These are phyloP conservation scores for Geotrichum cucujoidarum DNA, from an alignment of 1,139 yeast genomes.

Conservation along the genomic window DNA sequence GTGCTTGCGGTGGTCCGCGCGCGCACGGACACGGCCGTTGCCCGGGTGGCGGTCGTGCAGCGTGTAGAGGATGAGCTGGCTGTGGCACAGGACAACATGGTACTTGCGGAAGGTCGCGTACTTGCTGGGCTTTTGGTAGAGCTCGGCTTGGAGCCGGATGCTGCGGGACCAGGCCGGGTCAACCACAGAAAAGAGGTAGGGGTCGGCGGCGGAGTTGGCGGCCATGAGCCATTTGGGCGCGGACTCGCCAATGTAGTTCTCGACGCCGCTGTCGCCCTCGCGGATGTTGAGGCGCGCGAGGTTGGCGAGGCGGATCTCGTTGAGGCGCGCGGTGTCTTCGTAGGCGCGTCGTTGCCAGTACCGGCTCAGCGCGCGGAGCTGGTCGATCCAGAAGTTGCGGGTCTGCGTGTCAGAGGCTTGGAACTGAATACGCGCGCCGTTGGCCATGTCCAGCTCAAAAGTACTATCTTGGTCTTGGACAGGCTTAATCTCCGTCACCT, in stretches of 20 bases:
- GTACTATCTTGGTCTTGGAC: slow-evolving; percentile 32
- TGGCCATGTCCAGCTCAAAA: slow-evolving; percentile 49
- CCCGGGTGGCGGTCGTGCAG: slow-evolving; percentile 43
- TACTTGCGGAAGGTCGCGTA: slow-evolving; percentile 60
- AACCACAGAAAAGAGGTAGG: slow-evolving; percentile 40
- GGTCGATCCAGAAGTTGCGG: slow-evolving; percentile 62
- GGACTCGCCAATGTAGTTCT: slow-evolving; percentile 25
- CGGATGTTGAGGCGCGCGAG: slow-evolving; percentile 46
- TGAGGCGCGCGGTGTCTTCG: slow-evolving; percentile 41
- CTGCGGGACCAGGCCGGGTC: slow-evolving; percentile 49
- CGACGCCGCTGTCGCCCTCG: slow-evolving; percentile 41
- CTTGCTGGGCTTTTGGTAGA: slow-evolving; percentile 64
- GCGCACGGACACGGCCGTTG: slow-evolving; percentile 20
- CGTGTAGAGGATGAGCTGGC: slow-evolving; percentile 50
- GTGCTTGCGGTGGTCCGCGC: slow-evolving; percentile 25
- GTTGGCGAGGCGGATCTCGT: slow-evolving; percentile 46
- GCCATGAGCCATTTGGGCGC: slow-evolving; percentile 52
- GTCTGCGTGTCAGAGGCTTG: slow-evolving; percentile 50
- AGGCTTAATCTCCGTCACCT: slow-evolving; percentile 40
- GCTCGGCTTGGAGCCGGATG: slow-evolving; percentile 55
- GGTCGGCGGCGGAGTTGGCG: slow-evolving; percentile 41
- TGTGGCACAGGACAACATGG: slow-evolving; percentile 66
- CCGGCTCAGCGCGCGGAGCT: slow-evolving; percentile 42
- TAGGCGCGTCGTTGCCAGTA: slow-evolving; percentile 58
- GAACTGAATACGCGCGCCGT: slow-evolving; percentile 48